A percentile compares a stretch with the other conserved stretches of the same genome.
phyloP scores from a whole-genome alignment of 2,329 filamentous ascomycete genomes.

The Pseudogymnoascus pannorum region DNA sequence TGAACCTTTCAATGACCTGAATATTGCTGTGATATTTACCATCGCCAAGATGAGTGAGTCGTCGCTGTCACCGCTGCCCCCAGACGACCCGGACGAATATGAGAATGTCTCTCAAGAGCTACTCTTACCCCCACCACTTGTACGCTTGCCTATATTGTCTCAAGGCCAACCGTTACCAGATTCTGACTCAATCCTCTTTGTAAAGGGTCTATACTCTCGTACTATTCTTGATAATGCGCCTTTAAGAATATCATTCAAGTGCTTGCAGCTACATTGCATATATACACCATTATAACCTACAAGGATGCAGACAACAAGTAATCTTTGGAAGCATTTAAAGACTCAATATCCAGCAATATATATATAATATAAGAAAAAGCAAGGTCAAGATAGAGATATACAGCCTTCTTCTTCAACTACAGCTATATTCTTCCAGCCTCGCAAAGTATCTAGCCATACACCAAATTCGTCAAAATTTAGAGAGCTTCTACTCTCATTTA shows the following conservation, averaged over 20 bases:
- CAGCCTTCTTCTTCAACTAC: too few species aligned
- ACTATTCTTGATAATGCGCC: not conserved
- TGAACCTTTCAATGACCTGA: too few species aligned
- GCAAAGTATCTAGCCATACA: too few species aligned
- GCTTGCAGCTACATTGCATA: not conserved
- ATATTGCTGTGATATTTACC: not conserved
- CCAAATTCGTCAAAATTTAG: too few species aligned
- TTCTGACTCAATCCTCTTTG: not conserved
- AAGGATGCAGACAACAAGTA: not conserved
- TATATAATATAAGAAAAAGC: too few species aligned
- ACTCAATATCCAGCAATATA: not conserved
- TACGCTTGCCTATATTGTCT: not conserved
- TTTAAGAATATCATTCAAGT: not conserved
- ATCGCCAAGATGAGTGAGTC: not conserved
- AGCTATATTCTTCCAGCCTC: too few species aligned
- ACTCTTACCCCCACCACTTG: not conserved
- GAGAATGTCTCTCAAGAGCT: not conserved
- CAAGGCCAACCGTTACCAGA: not conserved
- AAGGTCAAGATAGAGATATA: too few species aligned
- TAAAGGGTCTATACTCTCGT: not conserved
- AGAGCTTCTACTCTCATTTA: too few species aligned
- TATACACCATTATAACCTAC: not conserved
- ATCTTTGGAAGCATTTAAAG: too few species aligned
- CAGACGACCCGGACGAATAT: not conserved
- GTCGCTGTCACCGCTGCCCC: not conserved